Evolutionary conservation across 805 yeast genomes (phyloP).

Genomic region (Candida germanica): DNA sequence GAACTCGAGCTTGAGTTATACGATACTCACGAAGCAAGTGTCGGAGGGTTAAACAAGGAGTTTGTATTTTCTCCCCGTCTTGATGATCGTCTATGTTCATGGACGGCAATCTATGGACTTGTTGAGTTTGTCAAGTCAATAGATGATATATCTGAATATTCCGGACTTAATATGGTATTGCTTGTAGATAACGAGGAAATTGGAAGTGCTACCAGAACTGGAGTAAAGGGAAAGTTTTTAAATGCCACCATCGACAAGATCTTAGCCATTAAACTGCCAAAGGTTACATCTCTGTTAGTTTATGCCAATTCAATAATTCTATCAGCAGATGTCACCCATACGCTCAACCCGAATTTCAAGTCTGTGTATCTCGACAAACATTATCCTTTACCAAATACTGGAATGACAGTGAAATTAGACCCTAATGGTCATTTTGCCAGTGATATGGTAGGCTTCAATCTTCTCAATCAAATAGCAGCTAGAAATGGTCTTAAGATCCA

Average conservation of each 20-base stretch:
- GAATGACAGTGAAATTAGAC: slow-evolving; percentile 36
- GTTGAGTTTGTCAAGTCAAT: slow-evolving; percentile 20
- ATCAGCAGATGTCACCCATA: slow-evolving; percentile 45
- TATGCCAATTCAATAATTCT: slow-evolving; percentile 33
- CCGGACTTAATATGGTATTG: slow-evolving; percentile 29
- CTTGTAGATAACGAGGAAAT: slow-evolving; percentile 43
- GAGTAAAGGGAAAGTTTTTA: slow-evolving; percentile 34
- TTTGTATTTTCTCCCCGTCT: slow-evolving; percentile 39
- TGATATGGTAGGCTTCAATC: slow-evolving; percentile 28
- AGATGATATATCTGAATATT: slow-evolving; percentile 17
- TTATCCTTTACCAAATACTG: slow-evolving; percentile 37
- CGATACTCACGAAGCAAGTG: slow-evolving; percentile 32
- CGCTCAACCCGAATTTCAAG: slow-evolving; percentile 39
- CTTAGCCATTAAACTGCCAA: slow-evolving; percentile 4
- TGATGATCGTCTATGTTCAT: slow-evolving; percentile 43
- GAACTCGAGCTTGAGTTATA: slow-evolving; percentile 36
- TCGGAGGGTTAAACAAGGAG: slow-evolving; percentile 37
- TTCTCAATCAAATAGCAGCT: slow-evolving; percentile 24
- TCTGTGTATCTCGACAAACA: slow-evolving; percentile 29
- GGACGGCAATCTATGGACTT: slow-evolving; percentile 33
- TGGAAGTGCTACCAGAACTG: slow-evolving; percentile 38
- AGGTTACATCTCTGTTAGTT: slow-evolving; percentile 8
- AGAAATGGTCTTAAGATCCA: slow-evolving; percentile 27
- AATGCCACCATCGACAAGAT: slow-evolving; percentile 14
- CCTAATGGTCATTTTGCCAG: slow-evolving; percentile 37